phyloP scores from a whole-genome alignment of 192 early-diverging fungal genomes.

The Diversispora eburnea region DNA sequence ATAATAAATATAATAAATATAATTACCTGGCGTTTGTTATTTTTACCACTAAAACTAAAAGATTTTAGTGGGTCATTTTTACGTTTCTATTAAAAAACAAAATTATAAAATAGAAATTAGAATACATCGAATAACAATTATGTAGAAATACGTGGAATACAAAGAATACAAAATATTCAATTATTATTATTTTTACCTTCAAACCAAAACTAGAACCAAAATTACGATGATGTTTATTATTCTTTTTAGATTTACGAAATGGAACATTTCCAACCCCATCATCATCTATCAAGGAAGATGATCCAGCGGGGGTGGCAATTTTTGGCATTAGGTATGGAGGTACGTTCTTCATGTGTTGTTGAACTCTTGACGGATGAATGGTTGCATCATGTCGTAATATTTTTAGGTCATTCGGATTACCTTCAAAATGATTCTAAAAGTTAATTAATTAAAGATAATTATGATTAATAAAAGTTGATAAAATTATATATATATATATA shows the following conservation, averaged over 20 bases:
- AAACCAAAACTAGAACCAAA: too few relatives aligned
- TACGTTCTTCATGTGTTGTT: constrained; percentile 88
- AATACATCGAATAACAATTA: background rate
- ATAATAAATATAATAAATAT: too few relatives aligned
- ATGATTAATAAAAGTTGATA: background rate
- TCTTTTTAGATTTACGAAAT: background rate
- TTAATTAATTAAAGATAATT: constrained; percentile 27
- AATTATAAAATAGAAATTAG: background rate
- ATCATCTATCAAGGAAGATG: background rate
- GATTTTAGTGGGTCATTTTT: constrained; percentile 18
- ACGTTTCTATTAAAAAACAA: constrained; percentile 3
- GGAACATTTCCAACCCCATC: background rate
- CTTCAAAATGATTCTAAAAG: constrained; percentile 83
- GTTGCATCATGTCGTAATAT: constrained; percentile 89
- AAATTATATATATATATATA: background rate
- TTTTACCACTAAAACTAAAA: background rate
- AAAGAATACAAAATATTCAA: too few relatives aligned
- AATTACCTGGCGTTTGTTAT: too few relatives aligned
- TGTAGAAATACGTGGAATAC: background rate
- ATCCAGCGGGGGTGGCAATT: constrained; percentile 42
- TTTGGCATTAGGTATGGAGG: constrained; percentile 92
- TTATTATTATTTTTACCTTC: background rate
- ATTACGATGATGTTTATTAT: background rate
- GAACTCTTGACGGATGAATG: constrained; percentile 76
- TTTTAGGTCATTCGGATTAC: constrained; percentile 89